Percentiles rank a stretch among this genome's conserved stretches.
These are phyloP conservation scores for Hypomontagnella submonticulosa DNA, from an alignment of 495 filamentous ascomycete genomes.

Conservation along the genomic window DNA sequence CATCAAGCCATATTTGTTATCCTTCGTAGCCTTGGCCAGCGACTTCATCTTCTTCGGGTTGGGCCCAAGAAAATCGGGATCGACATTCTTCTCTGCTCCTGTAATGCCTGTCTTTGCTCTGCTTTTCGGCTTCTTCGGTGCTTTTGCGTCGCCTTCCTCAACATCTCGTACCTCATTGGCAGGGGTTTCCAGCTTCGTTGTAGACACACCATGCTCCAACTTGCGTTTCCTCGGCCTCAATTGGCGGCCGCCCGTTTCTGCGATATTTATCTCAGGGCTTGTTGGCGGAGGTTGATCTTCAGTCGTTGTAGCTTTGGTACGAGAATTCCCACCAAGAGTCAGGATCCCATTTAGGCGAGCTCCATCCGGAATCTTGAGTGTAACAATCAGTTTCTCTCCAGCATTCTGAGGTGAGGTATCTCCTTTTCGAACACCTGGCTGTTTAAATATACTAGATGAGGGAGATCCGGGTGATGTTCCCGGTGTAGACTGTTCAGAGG, in stretches of 20 bases:
- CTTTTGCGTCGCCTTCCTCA: conserved; percentile 1
- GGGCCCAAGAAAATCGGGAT: background rate
- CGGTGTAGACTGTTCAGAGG: background rate
- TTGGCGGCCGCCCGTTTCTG: conserved; percentile 2
- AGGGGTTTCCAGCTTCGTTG: background rate
- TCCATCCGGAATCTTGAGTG: conserved; percentile 4
- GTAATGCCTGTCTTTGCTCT: background rate
- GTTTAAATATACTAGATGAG: background rate
- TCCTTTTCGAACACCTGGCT: background rate
- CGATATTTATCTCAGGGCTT: background rate
- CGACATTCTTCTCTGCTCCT: conserved; percentile 20
- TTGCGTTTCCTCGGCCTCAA: conserved; percentile 18
- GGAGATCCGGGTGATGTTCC: background rate
- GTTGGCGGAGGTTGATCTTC: background rate
- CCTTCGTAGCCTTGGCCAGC: conserved; percentile 49
- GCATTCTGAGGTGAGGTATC: background rate
- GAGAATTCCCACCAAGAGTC: background rate
- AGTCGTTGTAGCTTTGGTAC: background rate
- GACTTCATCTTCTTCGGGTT: conserved; percentile 34
- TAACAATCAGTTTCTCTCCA: background rate
- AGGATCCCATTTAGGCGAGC: background rate
- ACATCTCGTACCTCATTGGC: background rate
- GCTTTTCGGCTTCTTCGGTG: conserved; percentile 20
- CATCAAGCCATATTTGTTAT: conserved; percentile 60
- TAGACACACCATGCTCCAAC: background rate